Base-by-base conservation (phyloP, 2,329 filamentous ascomycete species). In the Aspergillus vadensis region DNA sequence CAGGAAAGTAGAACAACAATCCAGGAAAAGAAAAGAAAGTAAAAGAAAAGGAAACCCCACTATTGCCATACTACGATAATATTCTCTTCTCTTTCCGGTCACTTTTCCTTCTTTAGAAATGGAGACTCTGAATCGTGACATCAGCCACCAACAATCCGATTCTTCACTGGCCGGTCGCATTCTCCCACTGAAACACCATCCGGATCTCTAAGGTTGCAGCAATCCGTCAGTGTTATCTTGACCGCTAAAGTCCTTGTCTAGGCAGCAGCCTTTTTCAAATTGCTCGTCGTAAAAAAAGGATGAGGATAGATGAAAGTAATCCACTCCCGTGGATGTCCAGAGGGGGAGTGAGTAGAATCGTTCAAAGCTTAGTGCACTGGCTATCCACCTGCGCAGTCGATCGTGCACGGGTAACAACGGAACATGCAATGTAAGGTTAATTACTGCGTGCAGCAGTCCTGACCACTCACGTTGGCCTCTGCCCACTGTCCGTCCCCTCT, bases 361-460 rank as follows among this genome's bases (percentile, higher is more conserved):
- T 43, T 38, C 36, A 54, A 43, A 54, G 51, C 51, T 30, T 54
- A 55, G 38, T 27, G 32, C 23, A 27, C 17, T 25, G n/a, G 19
- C 32, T 23, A 36, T 49, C 55, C 61, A 51, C 55, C 60, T 59
- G 56, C 58, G 61, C 61, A 63, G 61, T 65, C 63, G 62, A 62
- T 65, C 62, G 61, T 62, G 62, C 62, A 64, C 64, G 62, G 62
- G 60, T 63, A 64, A 64, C 62, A 54, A 55, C 63, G 63, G 63
- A 65, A 63, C 58, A 64, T 67, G 66, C 66, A 68, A 68, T 68
- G 66, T 68, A 66, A 67, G 66, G 66, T 68, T 68, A 68, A 64
- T 68, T 67, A 64, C 63, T 67, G 65, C 66, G 61, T 67, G 65
- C 65, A 68, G 61, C 61, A 32, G 32, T 17, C 32, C 53, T 38